phyloP scores from a whole-genome alignment of 768 basidiomycete species.

The Sporobolomyces roseus region DNA sequence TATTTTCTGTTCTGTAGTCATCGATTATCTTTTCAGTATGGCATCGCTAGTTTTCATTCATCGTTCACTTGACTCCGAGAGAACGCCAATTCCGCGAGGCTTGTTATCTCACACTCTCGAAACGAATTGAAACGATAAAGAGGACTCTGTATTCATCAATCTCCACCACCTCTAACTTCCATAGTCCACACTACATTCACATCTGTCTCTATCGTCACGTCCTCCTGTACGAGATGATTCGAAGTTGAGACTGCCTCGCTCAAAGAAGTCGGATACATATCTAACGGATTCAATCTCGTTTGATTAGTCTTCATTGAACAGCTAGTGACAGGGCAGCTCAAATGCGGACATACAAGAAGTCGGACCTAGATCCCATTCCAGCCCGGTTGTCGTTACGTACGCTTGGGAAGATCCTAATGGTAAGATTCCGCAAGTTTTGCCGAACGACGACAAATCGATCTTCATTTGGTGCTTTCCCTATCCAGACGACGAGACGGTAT shows the following conservation, averaged over 20 bases:
- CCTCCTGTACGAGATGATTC: conserved; percentile 72
- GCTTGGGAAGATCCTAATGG: conserved; percentile 80
- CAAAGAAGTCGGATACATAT: conserved; percentile 67
- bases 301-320: too few relatives aligned
- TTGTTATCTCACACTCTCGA: not conserved
- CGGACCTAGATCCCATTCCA: conserved; percentile 84
- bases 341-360: too few relatives aligned
- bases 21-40: too few relatives aligned
- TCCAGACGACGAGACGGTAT: conserved; percentile 17
- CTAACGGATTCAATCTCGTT: too few relatives aligned
- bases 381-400: conserved; percentile 71
- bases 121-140: not conserved
- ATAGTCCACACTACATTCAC: conserved; percentile 87
- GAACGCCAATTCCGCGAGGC: too few relatives aligned
- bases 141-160: not conserved
- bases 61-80: too few relatives aligned
- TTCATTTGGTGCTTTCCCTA: conserved; percentile 79
- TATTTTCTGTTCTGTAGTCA: too few relatives aligned
- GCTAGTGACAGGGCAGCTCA: not conserved
- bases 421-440: conserved; percentile 88
- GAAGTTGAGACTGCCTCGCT: conserved; percentile 85
- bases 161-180: conserved; percentile 54
- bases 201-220: conserved; percentile 70
- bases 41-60: too few relatives aligned
- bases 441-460: conserved; percentile 69